Base-by-base conservation (phyloP, 2,329 filamentous ascomycete genomes). In the Monosporascus ibericus region DNA sequence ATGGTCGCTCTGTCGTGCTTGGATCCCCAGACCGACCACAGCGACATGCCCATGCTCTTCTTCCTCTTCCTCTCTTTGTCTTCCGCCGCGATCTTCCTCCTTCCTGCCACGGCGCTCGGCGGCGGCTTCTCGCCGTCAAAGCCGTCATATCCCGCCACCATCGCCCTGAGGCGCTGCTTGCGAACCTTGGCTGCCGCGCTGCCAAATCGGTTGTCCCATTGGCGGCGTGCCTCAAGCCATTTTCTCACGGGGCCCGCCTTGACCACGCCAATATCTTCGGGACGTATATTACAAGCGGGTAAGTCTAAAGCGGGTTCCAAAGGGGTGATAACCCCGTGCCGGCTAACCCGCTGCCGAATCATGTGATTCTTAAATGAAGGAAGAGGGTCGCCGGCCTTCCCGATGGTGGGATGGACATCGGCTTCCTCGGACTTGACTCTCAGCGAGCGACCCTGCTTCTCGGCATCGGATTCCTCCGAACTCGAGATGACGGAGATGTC, bases 1-100 rank as follows among this genome's bases (percentile, higher is more conserved):
- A 95, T 77, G 0, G 87, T 88, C 56, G 78, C 78, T 68, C 92
- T 81, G 65, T 97, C 94, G 64, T 96, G 90, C 66, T 88, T 95
- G 46, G 87, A 92, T 15, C 90, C 91, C 88, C 91, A 95, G 1
- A 86, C 76, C 48, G 85, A 88, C 92, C 92, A 97, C 58, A 96
- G 73, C 2, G 85, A 82, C 68, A 96, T 59, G 48, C 64, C 65
- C 70, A 87, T 82, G 58, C 88, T 91, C 75, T 81, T 85, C 59
- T 71, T 77, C 69, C 76, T 84, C 65, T 79, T 78, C 60, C 75
- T 76, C 56, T 78, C 76, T n/a, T 75, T 68, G 59, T 73, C 60
- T 48, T 73, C 72, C 54, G 75, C 64, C 47, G 74, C 68, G 37
- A 72, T 72, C 57, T 76, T 78, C 53, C 85, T 78, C 52, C 90